Percentiles rank a stretch among this genome's conserved stretches.
Evolutionary conservation across 768 basidiomycete species (phyloP).

Genomic region (Naganishia kalamii): DNA sequence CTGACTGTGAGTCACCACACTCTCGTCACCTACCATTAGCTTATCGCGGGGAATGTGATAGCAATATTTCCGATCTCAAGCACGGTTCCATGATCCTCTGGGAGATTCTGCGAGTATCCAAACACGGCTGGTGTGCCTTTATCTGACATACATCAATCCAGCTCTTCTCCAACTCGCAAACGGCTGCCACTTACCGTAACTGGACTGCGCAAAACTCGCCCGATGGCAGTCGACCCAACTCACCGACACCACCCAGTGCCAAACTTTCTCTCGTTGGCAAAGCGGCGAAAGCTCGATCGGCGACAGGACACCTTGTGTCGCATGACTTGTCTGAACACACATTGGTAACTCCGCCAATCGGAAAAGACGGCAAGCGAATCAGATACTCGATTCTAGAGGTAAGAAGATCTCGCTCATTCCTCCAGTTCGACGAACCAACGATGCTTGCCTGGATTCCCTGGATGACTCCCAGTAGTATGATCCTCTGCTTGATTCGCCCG

Average conservation of each 20-base stretch:
- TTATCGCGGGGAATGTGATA: neutral
- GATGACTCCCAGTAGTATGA: conserved; percentile 52
- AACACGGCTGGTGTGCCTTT: neutral
- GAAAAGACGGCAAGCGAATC: conserved; percentile 61
- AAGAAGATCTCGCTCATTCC: conserved; percentile 11
- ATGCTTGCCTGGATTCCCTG: conserved; percentile 46
- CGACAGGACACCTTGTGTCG: conserved; percentile 38
- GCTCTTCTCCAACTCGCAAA: conserved; percentile 69
- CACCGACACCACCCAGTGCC: neutral
- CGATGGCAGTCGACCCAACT: neutral
- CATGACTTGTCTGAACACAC: conserved; percentile 53
- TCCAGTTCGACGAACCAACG: conserved; percentile 16
- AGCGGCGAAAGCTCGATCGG: conserved; percentile 25
- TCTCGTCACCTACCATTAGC: neutral
- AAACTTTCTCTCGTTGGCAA: conserved; percentile 19
- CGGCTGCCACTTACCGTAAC: conserved; percentile 69
- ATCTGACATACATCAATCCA: neutral
- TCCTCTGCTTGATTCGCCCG: conserved; percentile 79
- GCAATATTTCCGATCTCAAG: conserved; percentile 69
- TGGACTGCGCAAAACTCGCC: conserved; percentile 52
- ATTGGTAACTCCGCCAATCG: conserved; percentile 74
- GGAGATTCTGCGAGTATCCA: conserved; percentile 57
- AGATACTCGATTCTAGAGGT: conserved; percentile 76
- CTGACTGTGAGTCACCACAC: conserved; percentile 12
- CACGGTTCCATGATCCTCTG: conserved; percentile 83